Percentiles rank a stretch among this genome's conserved stretches.
Evolutionary conservation across 441 rosid genomes (phyloP).

Genomic region (Jatropha podagrica): DNA sequence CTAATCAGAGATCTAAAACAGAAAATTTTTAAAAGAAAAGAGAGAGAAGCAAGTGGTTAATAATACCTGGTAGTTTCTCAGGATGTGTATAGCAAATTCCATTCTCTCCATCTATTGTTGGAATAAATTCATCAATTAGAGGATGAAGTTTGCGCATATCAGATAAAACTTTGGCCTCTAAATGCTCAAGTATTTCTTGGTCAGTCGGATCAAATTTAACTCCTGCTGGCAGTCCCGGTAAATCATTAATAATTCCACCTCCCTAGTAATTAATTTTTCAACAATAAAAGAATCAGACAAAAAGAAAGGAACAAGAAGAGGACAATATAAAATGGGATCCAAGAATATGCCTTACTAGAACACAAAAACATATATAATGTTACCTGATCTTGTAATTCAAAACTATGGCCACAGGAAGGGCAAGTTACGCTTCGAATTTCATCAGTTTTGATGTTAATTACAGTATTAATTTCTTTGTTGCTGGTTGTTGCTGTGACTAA

Average conservation of each 20-base stretch:
- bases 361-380: background rate
- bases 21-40: background rate
- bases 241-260: constrained; percentile 47
- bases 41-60: too few species aligned
- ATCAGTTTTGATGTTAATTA: constrained; percentile 15
- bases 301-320: background rate
- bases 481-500: constrained; percentile 26
- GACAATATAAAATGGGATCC: background rate
- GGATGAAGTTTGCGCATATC: constrained; percentile 71
- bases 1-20: background rate
- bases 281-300: background rate
- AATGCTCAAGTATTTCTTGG: constrained; percentile 81
- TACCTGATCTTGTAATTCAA: constrained; percentile 65
- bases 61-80: constrained; percentile 87
- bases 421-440: constrained; percentile 41
- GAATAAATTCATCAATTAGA: constrained; percentile 84
- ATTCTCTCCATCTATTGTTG: constrained; percentile 80
- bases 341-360: background rate
- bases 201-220: constrained; percentile 96
- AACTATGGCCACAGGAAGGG: constrained; percentile 82
- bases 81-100: constrained; percentile 98
- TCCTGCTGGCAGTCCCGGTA: constrained; percentile 94
- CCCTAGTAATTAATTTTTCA: background rate
- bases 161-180: constrained; percentile 70
- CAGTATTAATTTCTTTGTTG: constrained; percentile 15